Conservation (phyloP, 78 protist genomes). For the Acrasis kona region DNA sequence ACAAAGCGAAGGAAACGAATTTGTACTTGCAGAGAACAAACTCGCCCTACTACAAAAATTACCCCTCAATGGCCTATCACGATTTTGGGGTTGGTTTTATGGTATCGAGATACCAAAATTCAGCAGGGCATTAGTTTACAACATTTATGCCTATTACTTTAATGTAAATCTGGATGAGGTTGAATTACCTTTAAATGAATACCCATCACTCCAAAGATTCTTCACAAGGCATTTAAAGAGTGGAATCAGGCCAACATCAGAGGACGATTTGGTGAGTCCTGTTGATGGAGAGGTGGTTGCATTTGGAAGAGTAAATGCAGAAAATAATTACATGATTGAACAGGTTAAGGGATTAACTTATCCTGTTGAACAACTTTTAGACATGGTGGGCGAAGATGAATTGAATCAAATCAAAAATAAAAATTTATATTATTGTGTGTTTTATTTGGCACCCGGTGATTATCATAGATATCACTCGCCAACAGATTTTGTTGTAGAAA, state of each 20-base stretch:
- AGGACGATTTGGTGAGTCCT: constrained; percentile 22
- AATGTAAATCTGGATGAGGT: not conserved
- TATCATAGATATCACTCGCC: constrained; percentile 71
- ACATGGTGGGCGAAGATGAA: constrained; percentile 33
- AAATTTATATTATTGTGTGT: constrained; percentile 50
- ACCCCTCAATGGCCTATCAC: too few species aligned
- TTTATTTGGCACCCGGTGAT: constrained; percentile 71
- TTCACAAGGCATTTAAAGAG: not conserved
- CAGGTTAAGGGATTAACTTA: constrained; percentile 78
- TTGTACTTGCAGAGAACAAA: too few species aligned
- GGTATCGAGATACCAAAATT: too few species aligned
- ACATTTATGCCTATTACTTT: constrained; percentile 2
- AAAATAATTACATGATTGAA: constrained; percentile 19
- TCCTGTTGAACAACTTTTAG: constrained; percentile 37
- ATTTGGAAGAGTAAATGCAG: constrained; percentile 31
- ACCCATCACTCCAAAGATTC: constrained; percentile 7
- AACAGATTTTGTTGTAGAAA: not conserved
- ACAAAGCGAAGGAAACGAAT: too few species aligned
- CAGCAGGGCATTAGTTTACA: too few species aligned
- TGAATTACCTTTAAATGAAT: not conserved
- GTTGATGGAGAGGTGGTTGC: constrained; percentile 55
- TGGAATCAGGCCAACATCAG: constrained; percentile 7
- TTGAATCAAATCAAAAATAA: not conserved
- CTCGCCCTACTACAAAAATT: too few species aligned
- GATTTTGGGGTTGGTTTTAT: too few species aligned